Base-by-base conservation (phyloP, 73 alveolate genomes). In the Paramecium tetraurelia region DNA sequence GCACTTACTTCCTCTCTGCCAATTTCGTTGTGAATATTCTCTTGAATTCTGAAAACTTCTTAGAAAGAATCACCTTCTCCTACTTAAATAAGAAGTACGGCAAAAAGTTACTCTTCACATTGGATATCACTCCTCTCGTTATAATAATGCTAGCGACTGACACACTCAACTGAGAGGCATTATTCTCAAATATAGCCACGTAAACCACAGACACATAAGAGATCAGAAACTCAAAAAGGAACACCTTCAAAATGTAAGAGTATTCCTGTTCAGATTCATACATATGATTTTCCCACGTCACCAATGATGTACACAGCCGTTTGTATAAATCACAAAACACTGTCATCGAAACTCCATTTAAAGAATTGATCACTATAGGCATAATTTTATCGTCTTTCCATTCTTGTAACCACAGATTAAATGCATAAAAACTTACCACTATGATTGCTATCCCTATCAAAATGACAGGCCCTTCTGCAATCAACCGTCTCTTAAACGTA, bases 201-300 rank as follows among this genome's bases (percentile, higher is more conserved):
- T 75, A 75, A 4, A 68, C 85, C 1, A 68, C 85, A 6, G 85
- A 68, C 21, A 75, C 87, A 36, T 75, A 75, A 1, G 87, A 75
- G 1, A 75, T 75, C 20, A 75, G 40, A 75, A 75, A 75, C 21
- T 75, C 87, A 75, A 75, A 75, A 36, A 75, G 10, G 36, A 75
- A 75, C 38, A 75, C 87, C n/a, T 75, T 75, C 12, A 75, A 20
- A 5, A 75, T 75, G 16, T 75, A 75, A 0, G 87, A 75, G 20
- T 75, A 75, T 5, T 75, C 87, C 40, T 75, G n/a, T 75, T 75
- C 87, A 29, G 87, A 75, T 18, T 75, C 87, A 75, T 38, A 75
- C 87, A 75, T 75, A 75, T 75, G 87, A 20, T 75, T 75, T 75
- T 75, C 87, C 87, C 87, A 75, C 5, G 33, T 35, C 14, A 75